phyloP scores from a whole-genome alignment of 805 yeast genomes.

The Hanseniaspora meyeri region DNA sequence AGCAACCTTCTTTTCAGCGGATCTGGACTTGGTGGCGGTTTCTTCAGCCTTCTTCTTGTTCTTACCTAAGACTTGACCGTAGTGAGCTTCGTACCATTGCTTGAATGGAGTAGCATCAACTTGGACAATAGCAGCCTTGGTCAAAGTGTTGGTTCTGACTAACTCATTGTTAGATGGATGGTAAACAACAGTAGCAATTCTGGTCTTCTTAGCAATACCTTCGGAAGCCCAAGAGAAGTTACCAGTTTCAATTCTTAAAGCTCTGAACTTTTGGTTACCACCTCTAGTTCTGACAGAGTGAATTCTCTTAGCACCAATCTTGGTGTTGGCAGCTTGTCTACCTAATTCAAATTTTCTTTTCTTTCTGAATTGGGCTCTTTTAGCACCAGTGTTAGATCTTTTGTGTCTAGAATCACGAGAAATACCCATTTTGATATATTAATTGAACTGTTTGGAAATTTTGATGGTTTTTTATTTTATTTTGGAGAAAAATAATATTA shows the following conservation, averaged over 20 bases:
- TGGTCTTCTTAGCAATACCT: constrained; percentile 97
- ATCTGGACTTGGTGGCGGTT: constrained; percentile 55
- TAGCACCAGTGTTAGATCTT: constrained; percentile 99
- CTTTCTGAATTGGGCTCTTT: constrained; percentile 99
- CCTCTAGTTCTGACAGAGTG: constrained; percentile 99
- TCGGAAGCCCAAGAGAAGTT: constrained; percentile 99
- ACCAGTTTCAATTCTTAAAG: constrained; percentile 96
- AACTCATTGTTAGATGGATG: constrained; percentile 99
- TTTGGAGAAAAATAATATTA: not conserved
- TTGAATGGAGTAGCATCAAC: constrained; percentile 99
- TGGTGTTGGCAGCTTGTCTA: constrained; percentile 99
- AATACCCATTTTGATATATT: constrained; percentile 71
- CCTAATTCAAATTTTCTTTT: constrained; percentile 99
- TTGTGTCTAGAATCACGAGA: constrained; percentile 99
- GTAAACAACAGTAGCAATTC: constrained; percentile 94
- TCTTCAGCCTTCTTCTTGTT: constrained; percentile 44
- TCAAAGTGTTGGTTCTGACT: constrained; percentile 98
- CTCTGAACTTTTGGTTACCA: constrained; percentile 99
- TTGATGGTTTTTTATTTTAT: not conserved
- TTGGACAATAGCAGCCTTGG: constrained; percentile 98
- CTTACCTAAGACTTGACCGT: constrained; percentile 90
- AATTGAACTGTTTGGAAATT: constrained; percentile 22
- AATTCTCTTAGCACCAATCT: constrained; percentile 97
- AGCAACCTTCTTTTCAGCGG: constrained; percentile 85
- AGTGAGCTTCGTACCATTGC: constrained; percentile 98